A percentile compares a stretch with the other conserved stretches of the same genome.
These are phyloP conservation scores for Citrus cavaleriei DNA, from an alignment of 345 rosid species.

Conservation along the genomic window DNA sequence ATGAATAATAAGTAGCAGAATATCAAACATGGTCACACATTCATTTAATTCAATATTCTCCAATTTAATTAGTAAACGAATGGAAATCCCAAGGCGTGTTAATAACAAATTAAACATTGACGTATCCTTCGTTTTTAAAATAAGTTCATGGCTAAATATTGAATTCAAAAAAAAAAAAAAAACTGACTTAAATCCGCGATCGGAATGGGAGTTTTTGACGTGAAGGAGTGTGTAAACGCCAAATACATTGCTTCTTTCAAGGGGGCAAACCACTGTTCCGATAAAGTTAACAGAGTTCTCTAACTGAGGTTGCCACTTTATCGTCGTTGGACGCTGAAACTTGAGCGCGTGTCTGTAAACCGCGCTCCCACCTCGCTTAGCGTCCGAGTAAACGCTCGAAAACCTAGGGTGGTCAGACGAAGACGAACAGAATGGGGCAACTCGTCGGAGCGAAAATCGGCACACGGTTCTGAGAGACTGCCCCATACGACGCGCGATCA, in stretches of 20 bases:
- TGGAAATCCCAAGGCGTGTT: too few species aligned
- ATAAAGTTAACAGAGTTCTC: constrained; percentile 52
- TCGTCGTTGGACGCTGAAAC: constrained; percentile 53
- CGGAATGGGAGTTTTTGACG: constrained; percentile 30
- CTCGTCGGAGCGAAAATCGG: constrained; percentile 20
- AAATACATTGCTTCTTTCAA: constrained; percentile 15
- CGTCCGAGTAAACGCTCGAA: constrained; percentile 32
- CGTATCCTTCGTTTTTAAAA: background rate
- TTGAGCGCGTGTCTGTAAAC: constrained; percentile 45
- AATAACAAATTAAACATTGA: too few species aligned
- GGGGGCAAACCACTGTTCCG: constrained; percentile 47
- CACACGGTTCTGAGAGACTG: constrained; percentile 23
- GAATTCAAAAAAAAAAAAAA: background rate
- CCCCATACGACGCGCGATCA: constrained; percentile 36
- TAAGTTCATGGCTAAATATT: background rate
- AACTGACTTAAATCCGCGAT: constrained; percentile 46
- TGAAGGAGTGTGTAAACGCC: constrained; percentile 44
- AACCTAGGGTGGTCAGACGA: constrained; percentile 17
- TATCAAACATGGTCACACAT: background rate
- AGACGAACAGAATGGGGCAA: constrained; percentile 17
- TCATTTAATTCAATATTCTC: background rate
- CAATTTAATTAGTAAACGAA: background rate
- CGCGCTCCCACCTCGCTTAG: constrained; percentile 32
- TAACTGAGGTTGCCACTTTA: constrained; percentile 22
- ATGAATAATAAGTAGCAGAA: background rate